phyloP scores from a whole-genome alignment of 2,329 filamentous ascomycete genomes.

The Fusarium mexicanum region DNA sequence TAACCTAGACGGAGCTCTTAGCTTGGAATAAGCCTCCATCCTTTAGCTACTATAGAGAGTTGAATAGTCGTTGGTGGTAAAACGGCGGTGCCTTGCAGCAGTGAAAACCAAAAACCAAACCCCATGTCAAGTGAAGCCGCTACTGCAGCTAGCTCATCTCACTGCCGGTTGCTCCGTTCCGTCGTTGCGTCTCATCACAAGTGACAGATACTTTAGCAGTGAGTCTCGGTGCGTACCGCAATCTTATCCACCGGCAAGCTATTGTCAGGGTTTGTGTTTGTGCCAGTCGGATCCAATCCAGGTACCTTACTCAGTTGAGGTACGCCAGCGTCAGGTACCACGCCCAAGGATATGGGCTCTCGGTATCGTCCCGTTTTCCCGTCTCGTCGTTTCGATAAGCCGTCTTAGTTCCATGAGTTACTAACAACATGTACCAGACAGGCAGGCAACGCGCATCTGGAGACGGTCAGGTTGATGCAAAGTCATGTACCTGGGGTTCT shows the following conservation, averaged over 20 bases:
- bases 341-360: slow-evolving; percentile 9
- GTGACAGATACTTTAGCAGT: neutral
- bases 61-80: neutral
- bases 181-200: neutral
- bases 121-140: slow-evolving; percentile 12
- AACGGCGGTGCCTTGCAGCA: slow-evolving; percentile 35
- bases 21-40: neutral
- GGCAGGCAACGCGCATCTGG: slow-evolving; percentile 13
- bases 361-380: neutral
- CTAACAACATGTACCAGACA: neutral
- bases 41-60: neutral
- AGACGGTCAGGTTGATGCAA: slow-evolving; percentile 14
- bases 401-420: neutral
- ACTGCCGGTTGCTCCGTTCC: slow-evolving; percentile 30
- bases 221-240: neutral
- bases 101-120: slow-evolving; percentile 23
- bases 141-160: slow-evolving; percentile 9
- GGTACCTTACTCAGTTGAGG: neutral
- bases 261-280: neutral
- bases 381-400: neutral
- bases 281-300: slow-evolving; percentile 16
- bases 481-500: neutral
- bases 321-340: slow-evolving; percentile 2
- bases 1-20: neutral
- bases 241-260: slow-evolving; percentile 7